Conservation (phyloP, 768 basidiomycete genomes). For the Lactifluus volemus region DNA sequence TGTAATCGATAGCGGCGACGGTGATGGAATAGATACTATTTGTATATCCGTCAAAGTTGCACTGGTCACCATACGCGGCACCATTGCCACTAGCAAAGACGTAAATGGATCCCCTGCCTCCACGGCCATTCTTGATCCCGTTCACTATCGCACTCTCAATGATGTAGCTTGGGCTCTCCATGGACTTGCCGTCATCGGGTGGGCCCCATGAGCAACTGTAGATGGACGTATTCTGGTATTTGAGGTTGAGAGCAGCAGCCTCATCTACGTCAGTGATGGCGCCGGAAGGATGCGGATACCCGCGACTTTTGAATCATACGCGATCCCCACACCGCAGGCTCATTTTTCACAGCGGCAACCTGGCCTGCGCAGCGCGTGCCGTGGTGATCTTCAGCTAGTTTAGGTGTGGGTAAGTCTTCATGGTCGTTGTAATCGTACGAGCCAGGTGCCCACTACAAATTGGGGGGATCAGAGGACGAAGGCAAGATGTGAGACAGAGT, state of each 20-base stretch:
- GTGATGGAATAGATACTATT: constrained; percentile 97
- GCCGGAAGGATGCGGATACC: constrained; percentile 94
- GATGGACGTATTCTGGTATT: constrained; percentile 83
- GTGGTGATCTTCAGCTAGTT: constrained; percentile 87
- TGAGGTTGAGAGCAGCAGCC: constrained; percentile 90
- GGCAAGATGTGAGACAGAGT: neutral
- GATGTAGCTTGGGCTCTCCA: constrained; percentile 89
- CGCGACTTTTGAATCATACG: constrained; percentile 85
- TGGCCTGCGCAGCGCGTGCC: constrained; percentile 98
- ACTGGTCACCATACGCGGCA: constrained; percentile 84
- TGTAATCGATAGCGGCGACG: constrained; percentile 89
- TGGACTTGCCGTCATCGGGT: constrained; percentile 85
- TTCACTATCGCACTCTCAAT: constrained; percentile 93
- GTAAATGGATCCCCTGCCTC: constrained; percentile 85
- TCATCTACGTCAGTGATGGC: constrained; percentile 95
- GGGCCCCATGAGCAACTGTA: constrained; percentile 99
- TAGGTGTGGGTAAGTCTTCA: constrained; percentile 74
- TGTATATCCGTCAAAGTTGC: constrained; percentile 99
- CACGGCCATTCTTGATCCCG: constrained; percentile 83
- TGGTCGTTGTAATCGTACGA: constrained; percentile 98
- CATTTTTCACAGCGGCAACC: constrained; percentile 87
- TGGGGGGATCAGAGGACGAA: neutral
- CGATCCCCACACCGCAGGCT: constrained; percentile 93
- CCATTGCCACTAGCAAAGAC: constrained; percentile 99
- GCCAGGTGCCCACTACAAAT: constrained; percentile 62